phyloP scores from a whole-genome alignment of 2,329 filamentous ascomycete genomes.

The Trichoderma simmonsii region DNA sequence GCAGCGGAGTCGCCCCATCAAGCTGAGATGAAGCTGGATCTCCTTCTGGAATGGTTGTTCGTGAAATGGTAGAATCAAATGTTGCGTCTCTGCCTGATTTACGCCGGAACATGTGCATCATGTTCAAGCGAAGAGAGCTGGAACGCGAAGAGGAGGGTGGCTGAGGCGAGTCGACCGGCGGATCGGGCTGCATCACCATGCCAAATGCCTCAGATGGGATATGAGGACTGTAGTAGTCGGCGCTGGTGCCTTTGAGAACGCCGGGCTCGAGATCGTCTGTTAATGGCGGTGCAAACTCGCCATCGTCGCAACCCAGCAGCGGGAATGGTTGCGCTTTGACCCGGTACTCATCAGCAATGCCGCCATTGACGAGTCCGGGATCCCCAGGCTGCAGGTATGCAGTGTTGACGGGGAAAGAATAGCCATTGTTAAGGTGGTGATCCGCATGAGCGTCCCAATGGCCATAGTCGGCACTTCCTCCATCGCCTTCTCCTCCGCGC shows the following conservation, averaged over 20 bases:
- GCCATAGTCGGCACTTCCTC: slow-evolving; percentile 26
- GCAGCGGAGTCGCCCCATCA: slow-evolving; percentile 15
- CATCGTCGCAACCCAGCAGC: slow-evolving; percentile 16
- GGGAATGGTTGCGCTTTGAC: slow-evolving; percentile 15
- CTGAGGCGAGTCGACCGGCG: slow-evolving; percentile 21
- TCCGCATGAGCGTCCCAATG: slow-evolving; percentile 22
- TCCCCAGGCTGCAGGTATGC: slow-evolving; percentile 5
- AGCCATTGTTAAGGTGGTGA: not conserved
- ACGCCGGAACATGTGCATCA: slow-evolving; percentile 37
- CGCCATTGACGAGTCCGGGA: not conserved
- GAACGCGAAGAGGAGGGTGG: slow-evolving; percentile 27
- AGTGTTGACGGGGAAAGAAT: not conserved
- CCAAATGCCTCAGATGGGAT: slow-evolving; percentile 42
- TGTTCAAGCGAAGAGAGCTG: slow-evolving; percentile 36
- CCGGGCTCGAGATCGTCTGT: slow-evolving; percentile 28
- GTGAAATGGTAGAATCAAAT: slow-evolving; percentile 25
- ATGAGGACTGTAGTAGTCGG: slow-evolving; percentile 42
- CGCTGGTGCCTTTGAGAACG: slow-evolving; percentile 36
- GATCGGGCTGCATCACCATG: slow-evolving; percentile 33
- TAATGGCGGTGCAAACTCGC: slow-evolving; percentile 18
- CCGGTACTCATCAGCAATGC: slow-evolving; percentile 3
- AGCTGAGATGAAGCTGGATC: not conserved
- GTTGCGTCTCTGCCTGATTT: slow-evolving; percentile 34
- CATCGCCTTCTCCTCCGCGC: slow-evolving; percentile 28
- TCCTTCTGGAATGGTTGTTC: not conserved